Percentiles rank a stretch among this genome's conserved stretches.
phyloP scores from a whole-genome alignment of 139 green algal species.

The Chlamydomonas sphaeroides region DNA sequence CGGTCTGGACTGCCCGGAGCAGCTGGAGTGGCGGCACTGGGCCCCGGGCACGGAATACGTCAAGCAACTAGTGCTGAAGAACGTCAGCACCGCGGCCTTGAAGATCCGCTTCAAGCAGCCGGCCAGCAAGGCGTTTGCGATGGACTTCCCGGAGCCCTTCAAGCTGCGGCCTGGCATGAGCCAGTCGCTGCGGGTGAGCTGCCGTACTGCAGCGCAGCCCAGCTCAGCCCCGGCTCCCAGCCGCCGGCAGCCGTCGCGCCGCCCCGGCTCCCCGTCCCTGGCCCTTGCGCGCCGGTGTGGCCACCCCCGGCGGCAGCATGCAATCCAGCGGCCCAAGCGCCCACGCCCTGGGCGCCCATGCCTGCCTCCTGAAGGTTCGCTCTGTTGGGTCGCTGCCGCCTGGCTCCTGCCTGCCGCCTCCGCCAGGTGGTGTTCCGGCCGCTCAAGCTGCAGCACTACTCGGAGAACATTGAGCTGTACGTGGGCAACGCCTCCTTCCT shows the following conservation, averaged over 20 bases:
- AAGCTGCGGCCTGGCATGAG: slow-evolving; percentile 78
- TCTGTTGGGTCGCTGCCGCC: too few relatives aligned
- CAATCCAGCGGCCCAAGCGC: too few relatives aligned
- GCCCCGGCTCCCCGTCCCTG: too few relatives aligned
- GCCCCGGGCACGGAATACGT: slow-evolving; percentile 68
- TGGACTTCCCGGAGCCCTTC: slow-evolving; percentile 79
- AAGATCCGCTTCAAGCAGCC: slow-evolving; percentile 72
- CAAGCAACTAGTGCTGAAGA: slow-evolving; percentile 71
- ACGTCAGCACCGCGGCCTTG: slow-evolving; percentile 66
- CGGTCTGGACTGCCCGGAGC: slow-evolving; percentile 73
- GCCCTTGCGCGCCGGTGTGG: too few relatives aligned
- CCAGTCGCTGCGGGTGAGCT: slow-evolving; percentile 61
- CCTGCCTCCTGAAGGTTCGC: too few relatives aligned
- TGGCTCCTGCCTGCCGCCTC: too few relatives aligned
- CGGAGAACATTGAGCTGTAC: slow-evolving; percentile 67
- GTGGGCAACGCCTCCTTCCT: slow-evolving; percentile 50
- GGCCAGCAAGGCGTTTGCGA: slow-evolving; percentile 72
- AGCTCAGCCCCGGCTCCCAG: too few relatives aligned
- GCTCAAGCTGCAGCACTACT: slow-evolving; percentile 60
- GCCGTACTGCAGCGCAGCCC: too few relatives aligned
- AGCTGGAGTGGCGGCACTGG: slow-evolving; percentile 76
- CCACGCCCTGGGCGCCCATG: too few relatives aligned
- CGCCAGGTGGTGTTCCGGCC: slow-evolving; percentile 74
- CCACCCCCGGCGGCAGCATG: too few relatives aligned
- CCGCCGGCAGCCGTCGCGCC: too few relatives aligned